These are phyloP conservation scores for Chlorella sp. DNA, from an alignment of 139 green algal species.

Conservation along the genomic window DNA sequence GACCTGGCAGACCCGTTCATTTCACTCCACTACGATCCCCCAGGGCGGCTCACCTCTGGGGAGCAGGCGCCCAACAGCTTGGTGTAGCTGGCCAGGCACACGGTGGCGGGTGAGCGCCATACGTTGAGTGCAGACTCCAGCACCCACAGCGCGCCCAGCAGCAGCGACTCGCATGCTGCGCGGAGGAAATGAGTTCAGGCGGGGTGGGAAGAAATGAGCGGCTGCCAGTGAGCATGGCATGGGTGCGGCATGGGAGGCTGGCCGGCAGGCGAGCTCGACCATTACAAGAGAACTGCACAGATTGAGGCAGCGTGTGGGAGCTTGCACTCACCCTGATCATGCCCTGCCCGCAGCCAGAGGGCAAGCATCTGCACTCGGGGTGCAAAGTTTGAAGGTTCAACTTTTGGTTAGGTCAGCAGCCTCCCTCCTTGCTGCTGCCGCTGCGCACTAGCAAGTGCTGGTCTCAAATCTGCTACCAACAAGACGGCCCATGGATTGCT, in stretches of 20 bases:
- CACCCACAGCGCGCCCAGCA: conserved; percentile 16
- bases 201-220: too few relatives aligned
- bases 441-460: too few relatives aligned
- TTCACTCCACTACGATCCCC: too few relatives aligned
- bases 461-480: too few relatives aligned
- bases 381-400: too few relatives aligned
- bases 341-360: neutral
- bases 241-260: neutral
- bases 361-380: conserved; percentile 14
- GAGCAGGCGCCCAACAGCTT: neutral
- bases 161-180: neutral
- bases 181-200: too few relatives aligned
- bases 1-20: too few relatives aligned
- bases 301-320: neutral
- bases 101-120: neutral
- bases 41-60: neutral
- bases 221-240: neutral
- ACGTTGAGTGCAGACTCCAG: neutral
- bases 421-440: too few relatives aligned
- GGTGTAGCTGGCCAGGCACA: neutral
- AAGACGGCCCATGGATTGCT: too few relatives aligned
- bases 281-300: too few relatives aligned
- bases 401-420: too few relatives aligned
- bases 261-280: neutral
- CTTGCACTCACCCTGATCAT: neutral